A percentile compares a stretch with the other conserved stretches of the same genome.
phyloP scores from a whole-genome alignment of 208 protist genomes.

The Trichomonas vaginalis region DNA sequence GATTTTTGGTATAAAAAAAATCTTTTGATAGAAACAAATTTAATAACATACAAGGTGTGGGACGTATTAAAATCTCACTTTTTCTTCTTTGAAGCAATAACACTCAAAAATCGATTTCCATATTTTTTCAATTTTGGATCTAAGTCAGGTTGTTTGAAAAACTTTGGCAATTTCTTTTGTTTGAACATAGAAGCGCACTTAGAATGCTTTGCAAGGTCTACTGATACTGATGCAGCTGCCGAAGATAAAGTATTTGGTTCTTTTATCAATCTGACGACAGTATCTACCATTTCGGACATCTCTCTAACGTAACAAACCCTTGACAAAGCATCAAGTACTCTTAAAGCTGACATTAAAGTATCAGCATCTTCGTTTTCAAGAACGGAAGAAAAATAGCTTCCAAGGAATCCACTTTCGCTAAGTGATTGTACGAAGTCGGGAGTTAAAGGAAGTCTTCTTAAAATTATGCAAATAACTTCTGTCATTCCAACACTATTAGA shows the following conservation, averaged over 20 bases:
- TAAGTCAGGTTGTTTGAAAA: background rate
- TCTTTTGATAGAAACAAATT: no score
- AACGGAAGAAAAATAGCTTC: background rate
- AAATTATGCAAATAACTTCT: background rate
- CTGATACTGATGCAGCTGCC: background rate
- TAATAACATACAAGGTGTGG: no score
- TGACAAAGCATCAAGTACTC: background rate
- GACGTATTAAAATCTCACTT: background rate
- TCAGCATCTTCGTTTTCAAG: background rate
- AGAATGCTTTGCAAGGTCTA: background rate
- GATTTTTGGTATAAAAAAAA: no score
- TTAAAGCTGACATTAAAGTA: background rate
- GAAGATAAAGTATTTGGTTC: background rate
- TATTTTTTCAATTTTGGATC: background rate
- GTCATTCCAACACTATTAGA: background rate
- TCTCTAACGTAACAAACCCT: background rate
- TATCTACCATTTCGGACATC: background rate
- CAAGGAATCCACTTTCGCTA: background rate
- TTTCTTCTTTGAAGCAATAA: background rate
- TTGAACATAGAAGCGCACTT: background rate
- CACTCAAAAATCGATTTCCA: background rate
- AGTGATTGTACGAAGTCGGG: background rate
- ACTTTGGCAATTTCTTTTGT: background rate
- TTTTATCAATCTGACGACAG: background rate
- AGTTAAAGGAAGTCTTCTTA: background rate